Evolutionary conservation across 1,284 basidiomycete genomes (phyloP).

Genomic region (Cystobasidium sp.): DNA sequence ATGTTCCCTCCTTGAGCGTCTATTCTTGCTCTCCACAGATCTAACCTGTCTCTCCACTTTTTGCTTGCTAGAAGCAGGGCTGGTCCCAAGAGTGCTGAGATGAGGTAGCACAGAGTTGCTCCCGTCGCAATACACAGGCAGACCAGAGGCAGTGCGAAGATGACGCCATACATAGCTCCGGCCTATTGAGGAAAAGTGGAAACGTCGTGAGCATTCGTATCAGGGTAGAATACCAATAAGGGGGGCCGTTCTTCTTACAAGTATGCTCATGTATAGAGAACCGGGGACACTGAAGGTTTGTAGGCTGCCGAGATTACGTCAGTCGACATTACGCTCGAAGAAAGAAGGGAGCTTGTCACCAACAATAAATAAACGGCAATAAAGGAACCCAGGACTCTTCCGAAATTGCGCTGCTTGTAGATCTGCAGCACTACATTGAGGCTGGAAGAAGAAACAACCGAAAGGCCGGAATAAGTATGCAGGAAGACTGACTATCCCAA

Average conservation of each 20-base stretch:
- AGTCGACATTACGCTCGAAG: background rate
- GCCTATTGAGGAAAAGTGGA: slow-evolving; percentile 68
- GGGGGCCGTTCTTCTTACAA: background rate
- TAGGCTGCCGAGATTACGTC: slow-evolving; percentile 63
- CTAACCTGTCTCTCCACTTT: slow-evolving; percentile 75
- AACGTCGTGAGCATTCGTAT: background rate
- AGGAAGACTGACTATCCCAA: background rate
- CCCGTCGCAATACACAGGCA: slow-evolving; percentile 90
- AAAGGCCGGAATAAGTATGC: background rate
- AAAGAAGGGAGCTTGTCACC: slow-evolving; percentile 48
- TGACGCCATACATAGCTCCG: slow-evolving; percentile 94
- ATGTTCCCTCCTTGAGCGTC: slow-evolving; percentile 74
- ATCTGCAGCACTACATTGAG: slow-evolving; percentile 49
- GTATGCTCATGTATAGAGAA: slow-evolving; percentile 87
- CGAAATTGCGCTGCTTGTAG: slow-evolving; percentile 57
- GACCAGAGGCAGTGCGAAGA: slow-evolving; percentile 83
- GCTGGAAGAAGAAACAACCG: background rate
- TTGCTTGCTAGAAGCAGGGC: slow-evolving; percentile 78
- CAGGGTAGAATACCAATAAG: background rate
- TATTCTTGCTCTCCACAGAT: slow-evolving; percentile 78
- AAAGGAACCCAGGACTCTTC: slow-evolving; percentile 57
- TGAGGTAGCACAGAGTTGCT: slow-evolving; percentile 88
- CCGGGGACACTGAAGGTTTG: slow-evolving; percentile 97
- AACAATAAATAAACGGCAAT: slow-evolving; percentile 83
- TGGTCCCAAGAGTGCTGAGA: slow-evolving; percentile 86